Conservation (phyloP, 1,139 yeast genomes). For the Kurtzmaniella quercitrusa region DNA sequence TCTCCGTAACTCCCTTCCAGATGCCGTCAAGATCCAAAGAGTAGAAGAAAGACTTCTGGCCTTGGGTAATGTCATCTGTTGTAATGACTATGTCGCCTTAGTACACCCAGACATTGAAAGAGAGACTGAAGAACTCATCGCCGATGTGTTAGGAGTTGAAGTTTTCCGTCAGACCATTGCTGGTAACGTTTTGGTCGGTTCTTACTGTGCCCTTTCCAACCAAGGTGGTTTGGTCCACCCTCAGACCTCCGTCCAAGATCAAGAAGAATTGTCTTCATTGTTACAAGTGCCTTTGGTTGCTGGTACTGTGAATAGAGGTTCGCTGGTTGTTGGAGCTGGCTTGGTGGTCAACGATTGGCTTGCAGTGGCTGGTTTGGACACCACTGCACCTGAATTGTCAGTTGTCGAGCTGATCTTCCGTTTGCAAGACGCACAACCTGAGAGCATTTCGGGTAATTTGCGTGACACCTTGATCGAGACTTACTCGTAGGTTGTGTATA, state of each 20-base stretch:
- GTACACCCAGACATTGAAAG: conserved; percentile 99
- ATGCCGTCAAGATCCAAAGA: conserved; percentile 90
- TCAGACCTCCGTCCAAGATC: conserved; percentile 94
- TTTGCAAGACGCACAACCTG: conserved; percentile 85
- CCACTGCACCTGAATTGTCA: conserved; percentile 97
- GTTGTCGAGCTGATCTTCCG: conserved; percentile 95
- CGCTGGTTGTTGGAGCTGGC: conserved; percentile 97
- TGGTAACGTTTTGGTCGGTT: conserved; percentile 95
- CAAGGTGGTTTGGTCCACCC: conserved; percentile 99
- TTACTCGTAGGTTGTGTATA: conserved; percentile 36
- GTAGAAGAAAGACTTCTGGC: conserved; percentile 97
- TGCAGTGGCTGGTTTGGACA: conserved; percentile 94
- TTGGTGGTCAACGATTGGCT: conserved; percentile 98
- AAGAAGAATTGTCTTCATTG: conserved; percentile 92
- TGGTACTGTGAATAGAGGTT: conserved; percentile 98
- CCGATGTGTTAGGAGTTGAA: conserved; percentile 98
- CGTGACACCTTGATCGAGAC: conserved; percentile 92
- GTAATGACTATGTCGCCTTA: conserved; percentile 97
- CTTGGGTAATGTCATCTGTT: conserved; percentile 94
- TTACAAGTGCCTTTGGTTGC: conserved; percentile 98
- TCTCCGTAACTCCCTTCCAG: conserved; percentile 96
- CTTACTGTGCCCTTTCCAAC: conserved; percentile 90
- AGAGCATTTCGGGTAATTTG: conserved; percentile 74
- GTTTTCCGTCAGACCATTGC: conserved; percentile 99
- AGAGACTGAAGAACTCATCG: conserved; percentile 97